Base-by-base conservation (phyloP, 225 moss, liverwort and hornwort genomes). In the Antitrichia curtipendula region DNA sequence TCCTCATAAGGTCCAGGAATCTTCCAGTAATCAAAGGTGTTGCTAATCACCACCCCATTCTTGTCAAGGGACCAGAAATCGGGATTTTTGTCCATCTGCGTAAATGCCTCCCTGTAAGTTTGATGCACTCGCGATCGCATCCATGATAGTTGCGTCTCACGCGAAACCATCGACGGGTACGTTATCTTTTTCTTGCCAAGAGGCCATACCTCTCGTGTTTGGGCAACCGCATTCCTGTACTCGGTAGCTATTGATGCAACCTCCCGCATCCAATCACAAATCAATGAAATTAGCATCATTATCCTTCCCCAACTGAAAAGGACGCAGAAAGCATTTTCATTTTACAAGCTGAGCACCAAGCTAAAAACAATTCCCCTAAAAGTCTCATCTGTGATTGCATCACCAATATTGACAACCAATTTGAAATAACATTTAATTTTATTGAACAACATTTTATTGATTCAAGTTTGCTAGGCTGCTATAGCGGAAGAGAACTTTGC, bases 1-100 rank as follows among this genome's bases (percentile, higher is more conserved):
- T 93, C 96, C 77, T 97, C 94, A 73, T 99, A 99, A 29, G 92
- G 93, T 32, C 98, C 94, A 24, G 95, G 93, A 53, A 94, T 85
- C 78, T 93, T 94, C 78, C 91, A 94, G 32, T 93, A 91, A 83
- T 96, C 98, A 16, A 92, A 95, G n/a, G 77, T 38, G 47, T 82
- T 91, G 25, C 93, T 95, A 20, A 95, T 89, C 77, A 95, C 89
- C 47, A 92, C 91, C n/a, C 96, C 96, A 72, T 92, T 94, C 81
- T 90, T 92, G 86, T 94, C 94, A 27, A 92, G 90, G 15, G 92
- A 91, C 89, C 90, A 90, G 9, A 74, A 91, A 12, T 18, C 78
- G 2, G 78, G 82, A 5, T 93, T 94, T 76, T 91, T 95, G 59
- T 96, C 96, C 97, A 96, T 99, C 49, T 99, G 98, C 7, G 98